Percentiles rank a stretch among this genome's conserved stretches.
phyloP scores from a whole-genome alignment of 2,329 filamentous ascomycete genomes.

The Trichophaea hybrida region DNA sequence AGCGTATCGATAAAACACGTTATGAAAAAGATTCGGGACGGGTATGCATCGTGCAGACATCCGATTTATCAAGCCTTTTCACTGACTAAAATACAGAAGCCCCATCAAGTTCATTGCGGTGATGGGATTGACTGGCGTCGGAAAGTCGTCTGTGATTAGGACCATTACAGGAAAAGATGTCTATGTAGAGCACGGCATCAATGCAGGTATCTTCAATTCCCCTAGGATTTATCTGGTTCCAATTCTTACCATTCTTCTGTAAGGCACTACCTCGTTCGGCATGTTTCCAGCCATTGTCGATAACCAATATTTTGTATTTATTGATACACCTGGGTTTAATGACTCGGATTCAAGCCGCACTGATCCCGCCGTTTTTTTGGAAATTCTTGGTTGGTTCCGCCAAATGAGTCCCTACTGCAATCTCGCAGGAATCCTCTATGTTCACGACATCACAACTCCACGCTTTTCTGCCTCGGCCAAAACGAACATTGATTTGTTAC shows the following conservation, averaged over 20 bases:
- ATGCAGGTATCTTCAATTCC: neutral
- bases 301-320: neutral
- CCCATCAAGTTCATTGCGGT: slow-evolving; percentile 5
- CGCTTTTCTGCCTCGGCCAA: neutral
- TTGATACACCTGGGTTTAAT: slow-evolving; percentile 6
- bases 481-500: neutral
- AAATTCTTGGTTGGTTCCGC: slow-evolving; percentile 4
- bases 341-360: neutral
- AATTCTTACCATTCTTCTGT: neutral
- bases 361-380: neutral
- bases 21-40: no score
- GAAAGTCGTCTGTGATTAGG: slow-evolving; percentile 4
- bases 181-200: neutral
- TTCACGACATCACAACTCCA: neutral
- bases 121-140: slow-evolving; percentile 5
- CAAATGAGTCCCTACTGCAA: neutral
- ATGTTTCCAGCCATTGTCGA: neutral
- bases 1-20: no score
- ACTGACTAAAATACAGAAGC: neutral
- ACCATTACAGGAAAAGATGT: slow-evolving; percentile 2
- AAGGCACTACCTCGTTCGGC: slow-evolving; percentile 2
- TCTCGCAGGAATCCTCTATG: slow-evolving; percentile 3
- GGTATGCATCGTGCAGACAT: no score
- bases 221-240: no score
- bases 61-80: no score